phyloP scores from a whole-genome alignment of 176 grass and related monocot genomes.

The Raddia guianensis region DNA sequence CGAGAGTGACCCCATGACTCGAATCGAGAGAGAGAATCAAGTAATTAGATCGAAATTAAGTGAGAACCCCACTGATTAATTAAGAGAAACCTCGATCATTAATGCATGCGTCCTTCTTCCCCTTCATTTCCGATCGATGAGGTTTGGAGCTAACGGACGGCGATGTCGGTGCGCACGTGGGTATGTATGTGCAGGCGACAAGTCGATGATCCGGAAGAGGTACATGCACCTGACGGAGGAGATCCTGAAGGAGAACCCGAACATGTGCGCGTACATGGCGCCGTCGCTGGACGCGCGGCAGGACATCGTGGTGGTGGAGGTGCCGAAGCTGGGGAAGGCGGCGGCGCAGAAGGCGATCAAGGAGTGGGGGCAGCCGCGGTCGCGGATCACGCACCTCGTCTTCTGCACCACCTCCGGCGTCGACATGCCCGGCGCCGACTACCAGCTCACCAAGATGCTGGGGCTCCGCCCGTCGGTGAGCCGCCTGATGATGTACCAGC shows the following conservation, averaged over 20 bases:
- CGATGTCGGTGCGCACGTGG: neutral
- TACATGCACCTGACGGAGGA: conserved; percentile 90
- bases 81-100: neutral
- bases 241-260: conserved; percentile 64
- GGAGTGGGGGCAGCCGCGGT: conserved; percentile 87
- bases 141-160: neutral
- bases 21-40: neutral
- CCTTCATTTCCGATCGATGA: neutral
- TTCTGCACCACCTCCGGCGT: conserved; percentile 93
- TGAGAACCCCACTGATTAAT: neutral
- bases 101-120: neutral
- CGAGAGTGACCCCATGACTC: neutral
- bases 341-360: conserved; percentile 89
- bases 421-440: conserved; percentile 93
- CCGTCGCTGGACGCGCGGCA: conserved; percentile 84
- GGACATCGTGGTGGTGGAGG: conserved; percentile 89
- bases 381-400: conserved; percentile 78
- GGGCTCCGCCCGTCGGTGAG: conserved; percentile 72
- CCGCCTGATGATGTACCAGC: conserved; percentile 98
- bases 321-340: conserved; percentile 72
- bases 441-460: conserved; percentile 84
- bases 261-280: conserved; percentile 90
- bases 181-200: conserved; percentile 59
- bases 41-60: neutral
- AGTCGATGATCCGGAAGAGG: conserved; percentile 89